Percentiles rank a stretch among this genome's conserved stretches.
phyloP scores from a whole-genome alignment of 345 rosid genomes.

The Gynandropsis gynandra region DNA sequence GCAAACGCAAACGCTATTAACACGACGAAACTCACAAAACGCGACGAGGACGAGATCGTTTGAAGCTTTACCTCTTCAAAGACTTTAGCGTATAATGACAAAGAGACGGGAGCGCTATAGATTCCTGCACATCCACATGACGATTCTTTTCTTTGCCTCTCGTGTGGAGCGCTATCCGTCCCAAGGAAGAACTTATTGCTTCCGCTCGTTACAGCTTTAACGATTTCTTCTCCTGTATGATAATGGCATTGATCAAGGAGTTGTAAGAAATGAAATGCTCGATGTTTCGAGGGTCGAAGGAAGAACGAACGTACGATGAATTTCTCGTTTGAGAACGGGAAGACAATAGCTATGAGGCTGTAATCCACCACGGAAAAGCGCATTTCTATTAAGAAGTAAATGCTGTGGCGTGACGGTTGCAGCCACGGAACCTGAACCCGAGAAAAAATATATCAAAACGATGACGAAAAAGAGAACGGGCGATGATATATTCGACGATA shows the following conservation, averaged over 20 bases:
- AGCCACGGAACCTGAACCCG: conserved; percentile 51
- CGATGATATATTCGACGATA: too few relatives aligned
- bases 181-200: conserved; percentile 84
- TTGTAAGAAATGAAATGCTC: conserved; percentile 3
- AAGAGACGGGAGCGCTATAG: conserved; percentile 63
- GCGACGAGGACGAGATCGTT: too few relatives aligned
- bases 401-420: conserved; percentile 98
- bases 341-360: conserved; percentile 94
- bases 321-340: conserved; percentile 90
- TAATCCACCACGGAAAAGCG: conserved; percentile 88
- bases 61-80: conserved; percentile 57
- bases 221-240: conserved; percentile 70
- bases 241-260: not conserved
- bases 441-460: not conserved
- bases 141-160: conserved; percentile 65
- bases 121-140: conserved; percentile 94
- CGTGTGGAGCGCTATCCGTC: conserved; percentile 99
- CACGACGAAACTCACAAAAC: conserved; percentile 3
- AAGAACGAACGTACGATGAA: conserved; percentile 49
- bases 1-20: not conserved
- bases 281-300: not conserved
- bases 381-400: conserved; percentile 84
- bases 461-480: conserved; percentile 1
- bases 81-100: conserved; percentile 64
- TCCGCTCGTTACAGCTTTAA: conserved; percentile 87